Percentiles rank a stretch among this genome's conserved stretches.
Evolutionary conservation across 148 eudicot species (phyloP).

Genomic region (Gaultheria prostrata): DNA sequence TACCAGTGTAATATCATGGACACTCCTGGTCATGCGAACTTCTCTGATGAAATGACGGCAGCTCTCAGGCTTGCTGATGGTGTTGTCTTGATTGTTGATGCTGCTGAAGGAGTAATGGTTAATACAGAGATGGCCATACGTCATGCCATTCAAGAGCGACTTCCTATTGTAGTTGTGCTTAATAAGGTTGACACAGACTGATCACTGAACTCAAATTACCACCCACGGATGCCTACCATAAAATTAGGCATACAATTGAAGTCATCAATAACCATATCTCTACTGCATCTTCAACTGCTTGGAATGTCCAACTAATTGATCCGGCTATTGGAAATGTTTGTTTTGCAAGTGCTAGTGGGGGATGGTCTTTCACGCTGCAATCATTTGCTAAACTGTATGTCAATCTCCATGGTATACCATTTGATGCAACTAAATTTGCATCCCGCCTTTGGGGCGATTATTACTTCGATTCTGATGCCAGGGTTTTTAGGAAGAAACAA

Average conservation of each 20-base stretch:
- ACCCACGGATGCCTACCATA: constrained; percentile 96
- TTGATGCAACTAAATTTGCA: constrained; percentile 91
- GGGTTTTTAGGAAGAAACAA: constrained; percentile 69
- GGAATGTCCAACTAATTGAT: constrained; percentile 75
- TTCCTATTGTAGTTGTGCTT: constrained; percentile 88
- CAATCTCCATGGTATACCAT: constrained; percentile 85
- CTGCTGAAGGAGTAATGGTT: constrained; percentile 98
- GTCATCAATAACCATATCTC: constrained; percentile 76
- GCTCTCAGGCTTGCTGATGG: constrained; percentile 98
- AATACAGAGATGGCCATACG: constrained; percentile 98
- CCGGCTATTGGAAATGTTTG: constrained; percentile 93
- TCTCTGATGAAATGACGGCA: constrained; percentile 98
- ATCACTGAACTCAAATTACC: constrained; percentile 93
- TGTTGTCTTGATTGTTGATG: constrained; percentile 93
- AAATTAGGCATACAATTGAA: constrained; percentile 86
- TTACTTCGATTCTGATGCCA: constrained; percentile 69
- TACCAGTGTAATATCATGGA: constrained; percentile 87
- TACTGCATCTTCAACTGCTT: constrained; percentile 86
- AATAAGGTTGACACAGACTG: constrained; percentile 98
- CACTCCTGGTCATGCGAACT: constrained; percentile 97
- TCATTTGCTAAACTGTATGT: constrained; percentile 96
- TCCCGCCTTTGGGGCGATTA: constrained; percentile 95
- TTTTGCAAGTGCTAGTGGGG: constrained; percentile 93
- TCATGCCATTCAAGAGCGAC: constrained; percentile 92
- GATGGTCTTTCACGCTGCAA: constrained; percentile 96